phyloP scores from a whole-genome alignment of 129 eudicot species.

The Chrysanthemum lavandulifolium region DNA sequence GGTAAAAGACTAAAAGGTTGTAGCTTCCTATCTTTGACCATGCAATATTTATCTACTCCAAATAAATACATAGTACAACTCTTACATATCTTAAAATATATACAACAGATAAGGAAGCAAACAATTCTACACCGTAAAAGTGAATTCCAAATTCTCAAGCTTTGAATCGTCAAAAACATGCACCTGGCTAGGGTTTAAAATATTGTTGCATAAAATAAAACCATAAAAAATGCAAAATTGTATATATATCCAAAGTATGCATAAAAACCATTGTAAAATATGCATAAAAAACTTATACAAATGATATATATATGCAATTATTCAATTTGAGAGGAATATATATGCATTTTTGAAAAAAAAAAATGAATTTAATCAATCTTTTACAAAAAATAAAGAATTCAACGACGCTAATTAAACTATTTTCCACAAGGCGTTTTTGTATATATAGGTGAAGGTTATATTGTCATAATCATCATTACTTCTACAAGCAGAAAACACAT shows the following conservation, averaged over 20 bases:
- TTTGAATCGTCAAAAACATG: slow-evolving; percentile 40
- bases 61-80: too few relatives aligned
- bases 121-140: slow-evolving; percentile 25
- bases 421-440: slow-evolving; percentile 37
- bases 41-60: too few relatives aligned
- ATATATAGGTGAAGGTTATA: slow-evolving; percentile 19
- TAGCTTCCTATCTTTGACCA: too few relatives aligned
- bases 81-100: not conserved
- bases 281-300: too few relatives aligned
- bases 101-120: slow-evolving; percentile 14
- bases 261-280: too few relatives aligned
- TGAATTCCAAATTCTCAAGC: slow-evolving; percentile 38
- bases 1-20: too few relatives aligned
- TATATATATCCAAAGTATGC: too few relatives aligned
- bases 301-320: too few relatives aligned
- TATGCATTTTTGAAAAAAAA: too few relatives aligned
- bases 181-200: slow-evolving; percentile 17
- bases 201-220: slow-evolving; percentile 25
- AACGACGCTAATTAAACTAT: slow-evolving; percentile 25
- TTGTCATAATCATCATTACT: slow-evolving; percentile 23
- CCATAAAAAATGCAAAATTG: not conserved
- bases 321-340: too few relatives aligned
- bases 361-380: slow-evolving; percentile 29
- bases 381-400: slow-evolving; percentile 12
- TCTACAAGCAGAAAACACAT: slow-evolving; percentile 16